Evolutionary conservation across 2,329 filamentous ascomycete species (phyloP), one percentile per base, ranked within the genome.

Genomic region (Botrytis tulipae): DNA sequence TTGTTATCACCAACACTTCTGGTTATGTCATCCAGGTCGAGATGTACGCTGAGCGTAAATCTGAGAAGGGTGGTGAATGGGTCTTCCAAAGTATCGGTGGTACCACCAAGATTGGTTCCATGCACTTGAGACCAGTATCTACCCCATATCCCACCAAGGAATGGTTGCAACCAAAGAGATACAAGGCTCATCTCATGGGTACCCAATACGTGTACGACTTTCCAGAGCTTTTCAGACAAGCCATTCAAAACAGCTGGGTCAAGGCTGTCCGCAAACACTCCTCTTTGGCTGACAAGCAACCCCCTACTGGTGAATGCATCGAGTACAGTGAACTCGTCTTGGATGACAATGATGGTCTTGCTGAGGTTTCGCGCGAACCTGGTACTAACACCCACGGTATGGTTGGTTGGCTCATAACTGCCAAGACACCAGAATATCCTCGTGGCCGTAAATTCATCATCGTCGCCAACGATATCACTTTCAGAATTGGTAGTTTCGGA

Each of bases 141-240:
- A 95, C 94, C 5, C 94, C 96, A 35, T 99, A 99, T 84, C 92
- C 95, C 54, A 98, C 95, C 81, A 99, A 99, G 90, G 97, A 98
- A 84, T 97, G 95, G 87, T 89, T 99, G 75, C 96, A 99, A 85
- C 96, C 96, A 76, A 98, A 98, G 91, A 91, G 96, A 79, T 98
- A 99, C 91, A 98, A 97, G 91, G 96, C 96, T 78, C 96, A 99
- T 83, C 87, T 98, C 76, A 98, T 99, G 95, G 96, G 96, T 77
- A 99, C 96, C 42, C 96, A 99, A 84, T 99, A 98, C 82, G 96
- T 98, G 72, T 99, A 99, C 83, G 96, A 99, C 84, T 99, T 99
- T 92, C 96, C 96, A 44, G 96, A 99, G 87, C 91, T 99, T 67
- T 99, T 99, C 92, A 91, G 96, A 81, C 96, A 98, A 84, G 94